Evolutionary conservation across 2,329 filamentous ascomycete genomes (phyloP).

Genomic region (Aspergillus eucalypticola): DNA sequence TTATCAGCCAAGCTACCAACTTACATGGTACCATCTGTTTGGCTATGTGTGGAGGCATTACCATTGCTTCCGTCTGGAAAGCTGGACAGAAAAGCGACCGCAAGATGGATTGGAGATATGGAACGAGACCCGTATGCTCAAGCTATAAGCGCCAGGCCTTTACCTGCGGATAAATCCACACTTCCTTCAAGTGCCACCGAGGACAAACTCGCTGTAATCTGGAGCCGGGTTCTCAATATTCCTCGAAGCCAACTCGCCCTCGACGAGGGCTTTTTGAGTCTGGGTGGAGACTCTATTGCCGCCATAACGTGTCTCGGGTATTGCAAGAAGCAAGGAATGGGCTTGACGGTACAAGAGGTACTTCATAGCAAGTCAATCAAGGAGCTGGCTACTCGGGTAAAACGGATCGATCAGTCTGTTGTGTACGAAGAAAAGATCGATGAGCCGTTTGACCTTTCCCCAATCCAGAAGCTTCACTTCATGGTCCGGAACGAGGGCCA

Average conservation of each 20-base stretch:
- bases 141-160: not conserved
- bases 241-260: slow-evolving; percentile 34
- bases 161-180: slow-evolving; percentile 1
- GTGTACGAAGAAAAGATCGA: slow-evolving; percentile 38
- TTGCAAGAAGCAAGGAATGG: slow-evolving; percentile 49
- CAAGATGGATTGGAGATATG: slow-evolving; percentile 35
- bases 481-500: slow-evolving; percentile 34
- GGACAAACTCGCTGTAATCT: slow-evolving; percentile 34
- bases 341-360: slow-evolving; percentile 51
- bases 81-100: slow-evolving; percentile 44
- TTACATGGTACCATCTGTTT: slow-evolving; percentile 51
- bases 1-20: slow-evolving; percentile 41
- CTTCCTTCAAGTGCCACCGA: slow-evolving; percentile 30
- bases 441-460: slow-evolving; percentile 36
- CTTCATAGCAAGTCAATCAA: slow-evolving; percentile 50
- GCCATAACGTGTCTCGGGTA: slow-evolving; percentile 53
- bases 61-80: slow-evolving; percentile 51
- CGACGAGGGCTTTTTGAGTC: slow-evolving; percentile 44
- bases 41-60: slow-evolving; percentile 47
- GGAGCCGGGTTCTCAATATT: slow-evolving; percentile 44
- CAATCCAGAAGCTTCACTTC: slow-evolving; percentile 43
- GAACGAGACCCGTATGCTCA: slow-evolving; percentile 29
- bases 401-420: slow-evolving; percentile 30
- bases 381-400: slow-evolving; percentile 35
- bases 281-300: slow-evolving; percentile 53